Conservation (phyloP, 352 stramenopile genomes). For the Globisporangium spiculum region DNA sequence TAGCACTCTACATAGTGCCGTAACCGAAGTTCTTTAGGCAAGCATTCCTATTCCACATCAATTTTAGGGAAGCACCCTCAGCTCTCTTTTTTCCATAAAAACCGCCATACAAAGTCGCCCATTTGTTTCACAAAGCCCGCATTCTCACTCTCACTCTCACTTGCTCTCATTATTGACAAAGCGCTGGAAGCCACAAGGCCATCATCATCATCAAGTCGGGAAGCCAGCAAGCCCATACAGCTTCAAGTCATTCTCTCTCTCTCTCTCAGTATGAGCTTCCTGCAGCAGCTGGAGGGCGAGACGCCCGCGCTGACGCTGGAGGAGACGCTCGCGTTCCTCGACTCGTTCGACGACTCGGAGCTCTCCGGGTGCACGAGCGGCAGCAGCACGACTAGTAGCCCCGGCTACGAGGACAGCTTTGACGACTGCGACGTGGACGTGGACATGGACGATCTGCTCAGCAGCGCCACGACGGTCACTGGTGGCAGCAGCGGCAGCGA, state of each 20-base stretch:
- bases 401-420: background rate
- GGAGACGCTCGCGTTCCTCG: constrained; percentile 22
- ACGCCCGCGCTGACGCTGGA: constrained; percentile 15
- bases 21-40: background rate
- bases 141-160: background rate
- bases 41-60: background rate
- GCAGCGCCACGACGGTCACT: background rate
- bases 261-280: constrained; percentile 10
- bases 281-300: constrained; percentile 13
- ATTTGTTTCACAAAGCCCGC: background rate
- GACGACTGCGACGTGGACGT: background rate
- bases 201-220: background rate
- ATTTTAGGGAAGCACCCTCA: background rate
- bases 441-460: background rate
- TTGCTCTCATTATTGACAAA: background rate
- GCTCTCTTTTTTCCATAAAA: background rate
- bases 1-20: background rate
- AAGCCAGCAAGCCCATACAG: background rate
- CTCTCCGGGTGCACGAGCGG: background rate
- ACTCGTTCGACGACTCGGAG: constrained; percentile 10
- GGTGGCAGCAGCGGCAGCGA: constrained; percentile 10
- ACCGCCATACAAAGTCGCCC: background rate
- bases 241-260: background rate
- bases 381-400: background rate
- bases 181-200: background rate